Base-by-base conservation (phyloP, 192 early-diverging fungal genomes). In the Backusella tarrabulga region DNA sequence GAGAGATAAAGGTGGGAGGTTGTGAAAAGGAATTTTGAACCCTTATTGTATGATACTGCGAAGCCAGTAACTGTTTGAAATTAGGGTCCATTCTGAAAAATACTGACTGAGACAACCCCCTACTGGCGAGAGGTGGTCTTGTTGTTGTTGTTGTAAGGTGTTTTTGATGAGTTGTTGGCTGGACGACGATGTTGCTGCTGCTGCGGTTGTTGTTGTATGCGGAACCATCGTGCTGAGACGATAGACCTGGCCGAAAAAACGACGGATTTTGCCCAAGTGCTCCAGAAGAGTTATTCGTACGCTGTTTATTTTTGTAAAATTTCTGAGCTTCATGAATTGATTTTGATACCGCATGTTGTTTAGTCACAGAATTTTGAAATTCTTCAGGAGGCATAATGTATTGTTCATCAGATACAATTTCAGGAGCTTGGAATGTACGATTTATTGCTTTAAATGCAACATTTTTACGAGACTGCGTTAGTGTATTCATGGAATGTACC, bases 211-310 rank as follows among this genome's bases (percentile, higher is more conserved):
- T 42, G 71, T 23, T 72, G 71, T 69, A 15, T 11, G n/a, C 34
- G 71, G 46, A 72, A 50, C 42, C 71, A 42, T 44, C 42, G 36
- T 72, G 44, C 44, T 72, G 71, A 46, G 71, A 72, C 36, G 71
- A 72, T 21, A 44, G 71, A 52, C 19, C 46, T 52, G 46, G 17
- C 17, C 46, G 46, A 52, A 52, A 52, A 52, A 52, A 52, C 46
- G 46, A 15, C 15, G 11, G 11, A 52, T 19, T 52, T 6, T 52
- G 12, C 1, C 9, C 40, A 41, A 4, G 35, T 36, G 0, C 3
- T 36, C 35, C 35, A 36, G 3, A 36, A 36, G 4, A 36, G 6
- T 6, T 36, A 36, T 36, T 36, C 3, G 44, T 17, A 11, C 44
- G 44, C 15, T 46, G 44, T 17, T 11, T 17, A 11, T 46, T 17